phyloP scores from a whole-genome alignment of 495 filamentous ascomycete genomes.

The Penicillium simplicissimum region DNA sequence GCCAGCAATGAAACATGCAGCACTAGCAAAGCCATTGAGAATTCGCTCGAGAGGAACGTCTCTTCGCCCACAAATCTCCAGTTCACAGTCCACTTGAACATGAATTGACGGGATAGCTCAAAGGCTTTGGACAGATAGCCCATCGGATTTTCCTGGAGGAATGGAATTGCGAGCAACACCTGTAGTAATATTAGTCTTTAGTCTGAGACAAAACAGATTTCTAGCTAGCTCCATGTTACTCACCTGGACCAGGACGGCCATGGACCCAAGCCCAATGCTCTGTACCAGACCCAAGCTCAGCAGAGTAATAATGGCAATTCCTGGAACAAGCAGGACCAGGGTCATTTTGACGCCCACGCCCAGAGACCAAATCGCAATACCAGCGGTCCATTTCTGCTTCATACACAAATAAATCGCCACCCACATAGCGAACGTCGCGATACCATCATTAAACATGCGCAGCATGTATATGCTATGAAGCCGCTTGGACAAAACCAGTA shows the following conservation, averaged over 20 bases:
- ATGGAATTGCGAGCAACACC: constrained; percentile 71
- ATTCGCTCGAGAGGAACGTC: constrained; percentile 71
- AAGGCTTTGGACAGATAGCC: constrained; percentile 83
- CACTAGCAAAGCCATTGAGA: constrained; percentile 66
- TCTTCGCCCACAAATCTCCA: constrained; percentile 91
- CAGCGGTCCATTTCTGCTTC: constrained; percentile 66
- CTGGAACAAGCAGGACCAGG: constrained; percentile 76
- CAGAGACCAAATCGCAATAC: constrained; percentile 69
- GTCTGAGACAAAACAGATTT: neutral
- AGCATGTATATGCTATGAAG: constrained; percentile 92
- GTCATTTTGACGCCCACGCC: constrained; percentile 95
- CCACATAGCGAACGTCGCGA: constrained; percentile 80
- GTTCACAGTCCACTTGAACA: constrained; percentile 98
- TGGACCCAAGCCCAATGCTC: constrained; percentile 62
- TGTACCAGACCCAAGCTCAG: constrained; percentile 64
- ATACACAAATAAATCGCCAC: constrained; percentile 76
- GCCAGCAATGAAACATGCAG: constrained; percentile 67
- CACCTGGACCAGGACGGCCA: constrained; percentile 76
- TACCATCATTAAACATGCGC: constrained; percentile 93
- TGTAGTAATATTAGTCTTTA: constrained; percentile 23
- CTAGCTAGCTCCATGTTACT: neutral
- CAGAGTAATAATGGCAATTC: constrained; percentile 70
- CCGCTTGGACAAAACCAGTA: constrained; percentile 86
- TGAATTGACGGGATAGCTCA: constrained; percentile 82
- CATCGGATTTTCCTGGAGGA: constrained; percentile 62